Conservation (phyloP, 208 protist species). For the Trypanosoma cruzi region DNA sequence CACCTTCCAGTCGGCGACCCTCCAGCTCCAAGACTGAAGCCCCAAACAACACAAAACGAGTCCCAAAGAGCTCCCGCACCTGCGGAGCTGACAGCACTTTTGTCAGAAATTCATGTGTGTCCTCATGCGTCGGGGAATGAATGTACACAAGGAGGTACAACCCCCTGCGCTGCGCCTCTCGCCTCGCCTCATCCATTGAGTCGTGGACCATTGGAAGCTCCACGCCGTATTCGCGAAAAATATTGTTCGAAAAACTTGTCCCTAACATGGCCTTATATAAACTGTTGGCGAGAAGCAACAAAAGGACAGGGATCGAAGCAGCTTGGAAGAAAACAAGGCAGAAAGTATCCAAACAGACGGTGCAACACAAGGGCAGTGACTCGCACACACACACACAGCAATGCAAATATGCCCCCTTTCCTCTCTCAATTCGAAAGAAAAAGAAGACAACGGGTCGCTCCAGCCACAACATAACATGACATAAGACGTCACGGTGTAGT, state of each 20-base stretch:
- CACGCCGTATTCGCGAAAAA: slow-evolving; percentile 46
- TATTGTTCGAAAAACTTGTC: slow-evolving; percentile 30
- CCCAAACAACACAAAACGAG: slow-evolving; percentile 62
- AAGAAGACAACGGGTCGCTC: neutral
- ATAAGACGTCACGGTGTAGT: slow-evolving; percentile 1
- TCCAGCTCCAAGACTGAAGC: slow-evolving; percentile 47
- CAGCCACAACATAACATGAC: neutral
- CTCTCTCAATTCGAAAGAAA: neutral
- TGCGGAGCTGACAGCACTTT: slow-evolving; percentile 50
- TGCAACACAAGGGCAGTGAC: neutral
- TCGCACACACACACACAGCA: neutral
- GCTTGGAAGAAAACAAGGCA: neutral
- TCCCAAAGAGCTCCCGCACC: slow-evolving; percentile 43
- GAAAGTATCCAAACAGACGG: neutral
- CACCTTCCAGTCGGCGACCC: slow-evolving; percentile 49
- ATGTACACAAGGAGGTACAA: slow-evolving; percentile 80
- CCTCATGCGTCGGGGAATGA: slow-evolving; percentile 77
- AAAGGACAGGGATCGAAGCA: neutral
- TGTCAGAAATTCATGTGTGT: slow-evolving; percentile 60
- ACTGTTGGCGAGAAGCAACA: neutral
- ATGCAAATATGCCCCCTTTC: neutral
- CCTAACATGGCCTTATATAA: neutral
- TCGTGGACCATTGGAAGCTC: slow-evolving; percentile 57
- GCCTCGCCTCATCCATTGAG: slow-evolving; percentile 57
- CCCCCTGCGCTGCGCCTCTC: slow-evolving; percentile 39